Evolutionary conservation across 1,284 basidiomycete genomes (phyloP).

Genomic region (Boletellus sp.): DNA sequence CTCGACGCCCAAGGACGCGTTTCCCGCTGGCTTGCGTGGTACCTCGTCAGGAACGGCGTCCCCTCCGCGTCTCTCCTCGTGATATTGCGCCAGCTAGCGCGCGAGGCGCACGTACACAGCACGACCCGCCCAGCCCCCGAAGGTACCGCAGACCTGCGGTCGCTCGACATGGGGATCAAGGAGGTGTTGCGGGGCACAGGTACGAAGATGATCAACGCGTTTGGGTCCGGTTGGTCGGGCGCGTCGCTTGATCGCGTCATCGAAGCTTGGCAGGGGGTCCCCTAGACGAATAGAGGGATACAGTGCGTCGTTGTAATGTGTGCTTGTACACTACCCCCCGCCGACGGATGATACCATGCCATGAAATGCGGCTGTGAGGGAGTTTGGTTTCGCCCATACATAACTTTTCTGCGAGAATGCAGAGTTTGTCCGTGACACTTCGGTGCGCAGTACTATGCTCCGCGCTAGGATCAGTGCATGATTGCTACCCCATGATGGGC

Average conservation of each 20-base stretch:
- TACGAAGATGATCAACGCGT: conserved; percentile 59
- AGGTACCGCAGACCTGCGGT: conserved; percentile 45
- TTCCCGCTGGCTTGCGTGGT: conserved; percentile 48
- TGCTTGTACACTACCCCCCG: too few species aligned
- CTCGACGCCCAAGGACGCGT: conserved; percentile 24
- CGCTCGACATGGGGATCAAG: conserved; percentile 59
- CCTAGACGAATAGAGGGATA: not conserved
- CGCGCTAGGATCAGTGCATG: too few species aligned
- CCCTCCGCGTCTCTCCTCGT: conserved; percentile 62
- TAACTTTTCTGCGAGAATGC: too few species aligned
- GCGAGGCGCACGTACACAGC: conserved; percentile 56
- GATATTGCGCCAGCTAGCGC: conserved; percentile 55
- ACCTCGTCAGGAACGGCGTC: conserved; percentile 64
- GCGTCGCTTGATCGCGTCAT: conserved; percentile 62
- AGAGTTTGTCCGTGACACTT: too few species aligned
- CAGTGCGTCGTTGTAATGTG: not conserved
- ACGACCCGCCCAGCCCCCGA: conserved; percentile 39
- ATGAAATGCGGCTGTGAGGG: too few species aligned
- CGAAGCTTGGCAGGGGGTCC: conserved; percentile 44
- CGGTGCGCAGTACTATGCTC: too few species aligned
- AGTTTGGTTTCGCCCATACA: too few species aligned
- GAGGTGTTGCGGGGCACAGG: conserved; percentile 67
- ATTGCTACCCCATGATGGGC: too few species aligned
- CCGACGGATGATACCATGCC: too few species aligned
- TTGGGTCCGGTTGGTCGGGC: conserved; percentile 67